Evolutionary conservation across 2,329 filamentous ascomycete species (phyloP).

Genomic region (Fusarium heterosporum): DNA sequence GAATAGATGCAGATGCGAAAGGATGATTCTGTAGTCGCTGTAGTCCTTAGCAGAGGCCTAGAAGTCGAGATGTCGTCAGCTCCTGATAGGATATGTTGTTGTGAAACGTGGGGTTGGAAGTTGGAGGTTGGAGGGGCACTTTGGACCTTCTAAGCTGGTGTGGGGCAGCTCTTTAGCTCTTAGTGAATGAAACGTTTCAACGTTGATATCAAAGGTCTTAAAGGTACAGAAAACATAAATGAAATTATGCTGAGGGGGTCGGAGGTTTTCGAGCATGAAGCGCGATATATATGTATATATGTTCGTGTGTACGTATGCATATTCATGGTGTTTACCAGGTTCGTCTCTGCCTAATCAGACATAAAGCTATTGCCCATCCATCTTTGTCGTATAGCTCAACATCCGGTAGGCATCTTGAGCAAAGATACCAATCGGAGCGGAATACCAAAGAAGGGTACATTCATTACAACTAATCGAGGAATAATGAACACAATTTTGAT

Average conservation of each 20-base stretch:
- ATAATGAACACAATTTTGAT: too few relatives aligned
- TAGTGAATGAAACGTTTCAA: background rate
- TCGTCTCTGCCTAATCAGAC: background rate
- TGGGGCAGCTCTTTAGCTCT: slow-evolving; percentile 23
- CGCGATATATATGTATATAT: too few relatives aligned
- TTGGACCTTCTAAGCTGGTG: slow-evolving; percentile 26
- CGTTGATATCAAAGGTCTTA: background rate
- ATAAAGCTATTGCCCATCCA: background rate
- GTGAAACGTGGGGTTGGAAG: slow-evolving; percentile 30
- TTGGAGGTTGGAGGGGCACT: slow-evolving; percentile 32
- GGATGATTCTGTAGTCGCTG: background rate
- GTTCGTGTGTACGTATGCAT: too few relatives aligned
- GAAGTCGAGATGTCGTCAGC: slow-evolving; percentile 26
- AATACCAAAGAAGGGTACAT: too few relatives aligned
- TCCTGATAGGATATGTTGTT: slow-evolving; percentile 24
- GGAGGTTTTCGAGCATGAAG: too few relatives aligned
- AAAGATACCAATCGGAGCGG: too few relatives aligned
- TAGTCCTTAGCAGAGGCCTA: slow-evolving; percentile 1
- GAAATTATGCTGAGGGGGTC: background rate
- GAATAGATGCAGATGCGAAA: slow-evolving; percentile 16
- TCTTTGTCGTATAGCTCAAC: background rate
- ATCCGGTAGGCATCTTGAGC: background rate
- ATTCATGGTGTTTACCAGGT: too few relatives aligned
- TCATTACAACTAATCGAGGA: too few relatives aligned
- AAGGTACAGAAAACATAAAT: background rate